Conservation (phyloP, 345 rosid species). For the Populus davidiana region DNA sequence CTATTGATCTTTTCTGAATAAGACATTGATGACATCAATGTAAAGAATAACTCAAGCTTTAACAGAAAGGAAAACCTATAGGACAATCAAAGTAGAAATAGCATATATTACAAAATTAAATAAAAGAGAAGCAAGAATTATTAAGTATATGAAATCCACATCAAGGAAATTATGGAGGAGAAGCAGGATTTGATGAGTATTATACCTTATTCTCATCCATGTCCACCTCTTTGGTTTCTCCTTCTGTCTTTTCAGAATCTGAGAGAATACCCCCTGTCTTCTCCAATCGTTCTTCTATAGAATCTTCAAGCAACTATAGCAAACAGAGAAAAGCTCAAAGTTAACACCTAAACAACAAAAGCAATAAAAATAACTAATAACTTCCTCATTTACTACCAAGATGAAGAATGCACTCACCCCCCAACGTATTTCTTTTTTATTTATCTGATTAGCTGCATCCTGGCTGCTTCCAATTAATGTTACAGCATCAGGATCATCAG, state of each 20-base stretch:
- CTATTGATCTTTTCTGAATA: slow-evolving; percentile 70
- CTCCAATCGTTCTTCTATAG: slow-evolving; percentile 82
- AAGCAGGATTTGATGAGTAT: slow-evolving; percentile 8
- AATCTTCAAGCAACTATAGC: slow-evolving; percentile 83
- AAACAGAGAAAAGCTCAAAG: slow-evolving; percentile 8
- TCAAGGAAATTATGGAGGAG: neutral
- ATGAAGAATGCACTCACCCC: slow-evolving; percentile 50
- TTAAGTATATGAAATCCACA: neutral
- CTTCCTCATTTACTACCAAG: neutral
- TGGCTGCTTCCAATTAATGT: slow-evolving; percentile 68
- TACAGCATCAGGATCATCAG: slow-evolving; percentile 83
- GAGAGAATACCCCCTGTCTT: slow-evolving; percentile 65
- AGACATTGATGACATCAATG: slow-evolving; percentile 5
- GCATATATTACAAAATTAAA: neutral
- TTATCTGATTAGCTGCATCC: slow-evolving; percentile 66
- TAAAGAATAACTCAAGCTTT: neutral
- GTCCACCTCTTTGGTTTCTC: slow-evolving; percentile 80
- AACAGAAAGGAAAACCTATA: neutral
- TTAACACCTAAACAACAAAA: neutral
- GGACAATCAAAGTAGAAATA: slow-evolving; percentile 1
- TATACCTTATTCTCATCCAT: slow-evolving; percentile 79
- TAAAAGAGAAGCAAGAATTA: neutral
- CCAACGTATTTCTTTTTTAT: slow-evolving; percentile 83
- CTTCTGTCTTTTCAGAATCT: slow-evolving; percentile 80
- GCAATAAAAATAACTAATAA: neutral